Conservation (phyloP, 345 rosid genomes). For the Carallia brachiata region DNA sequence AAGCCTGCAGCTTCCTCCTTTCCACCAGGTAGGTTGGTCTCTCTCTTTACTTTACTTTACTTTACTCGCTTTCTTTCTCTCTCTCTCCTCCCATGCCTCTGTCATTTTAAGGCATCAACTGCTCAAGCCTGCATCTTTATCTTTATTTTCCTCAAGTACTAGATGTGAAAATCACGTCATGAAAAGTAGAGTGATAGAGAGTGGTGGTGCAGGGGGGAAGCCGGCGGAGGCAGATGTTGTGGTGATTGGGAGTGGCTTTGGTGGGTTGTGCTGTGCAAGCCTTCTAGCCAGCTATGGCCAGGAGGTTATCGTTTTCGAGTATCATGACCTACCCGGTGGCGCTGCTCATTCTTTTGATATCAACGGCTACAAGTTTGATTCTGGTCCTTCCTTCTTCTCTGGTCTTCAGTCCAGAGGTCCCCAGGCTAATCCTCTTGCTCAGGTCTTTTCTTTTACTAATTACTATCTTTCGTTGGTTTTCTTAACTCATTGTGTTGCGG, state of each 20-base stretch:
- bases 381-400: constrained; percentile 91
- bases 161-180: too few relatives aligned
- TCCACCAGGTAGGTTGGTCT: constrained; percentile 29
- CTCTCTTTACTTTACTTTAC: constrained; percentile 7
- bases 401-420: constrained; percentile 88
- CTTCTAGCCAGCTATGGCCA: constrained; percentile 80
- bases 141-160: too few relatives aligned
- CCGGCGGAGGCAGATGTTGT: constrained; percentile 73
- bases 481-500: too few relatives aligned
- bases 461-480: too few relatives aligned
- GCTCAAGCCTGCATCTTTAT: neutral
- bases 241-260: constrained; percentile 89
- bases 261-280: constrained; percentile 81
- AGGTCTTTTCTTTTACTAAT: constrained; percentile 34
- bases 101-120: too few relatives aligned
- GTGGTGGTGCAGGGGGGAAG: constrained; percentile 35
- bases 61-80: neutral
- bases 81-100: too few relatives aligned
- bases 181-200: too few relatives aligned
- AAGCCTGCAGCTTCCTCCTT: constrained; percentile 21
- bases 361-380: constrained; percentile 81
- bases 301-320: constrained; percentile 78
- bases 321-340: constrained; percentile 85
- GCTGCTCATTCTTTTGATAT: constrained; percentile 86
- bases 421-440: constrained; percentile 95